Evolutionary conservation across 2,329 filamentous ascomycete genomes (phyloP).

Genomic region (Endoconidiophora laricicola): DNA sequence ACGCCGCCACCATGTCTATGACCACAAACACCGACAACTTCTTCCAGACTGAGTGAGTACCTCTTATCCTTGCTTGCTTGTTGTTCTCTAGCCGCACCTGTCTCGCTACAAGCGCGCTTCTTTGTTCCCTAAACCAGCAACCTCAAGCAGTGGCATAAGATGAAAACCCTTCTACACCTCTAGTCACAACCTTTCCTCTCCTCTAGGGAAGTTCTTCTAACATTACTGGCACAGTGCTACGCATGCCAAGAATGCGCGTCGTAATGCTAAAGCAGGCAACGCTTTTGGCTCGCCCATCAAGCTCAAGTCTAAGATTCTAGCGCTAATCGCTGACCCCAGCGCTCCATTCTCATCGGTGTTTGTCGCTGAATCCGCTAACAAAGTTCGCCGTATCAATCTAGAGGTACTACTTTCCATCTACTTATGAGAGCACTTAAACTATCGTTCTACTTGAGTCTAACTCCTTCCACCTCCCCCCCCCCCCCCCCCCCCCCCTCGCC

Average conservation of each 20-base stretch:
- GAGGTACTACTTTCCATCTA: constrained; percentile 37
- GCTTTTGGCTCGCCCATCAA: constrained; percentile 65
- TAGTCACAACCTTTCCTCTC: background rate
- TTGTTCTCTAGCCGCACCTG: background rate
- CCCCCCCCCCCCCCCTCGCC: background rate
- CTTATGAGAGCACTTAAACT: no score
- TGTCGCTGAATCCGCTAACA: constrained; percentile 76
- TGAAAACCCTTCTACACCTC: background rate
- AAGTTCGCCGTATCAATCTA: constrained; percentile 54
- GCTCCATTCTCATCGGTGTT: constrained; percentile 45
- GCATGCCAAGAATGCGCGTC: constrained; percentile 36
- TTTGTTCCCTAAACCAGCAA: background rate
- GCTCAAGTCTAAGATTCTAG: constrained; percentile 74
- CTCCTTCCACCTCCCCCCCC: background rate
- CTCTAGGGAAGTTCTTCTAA: background rate
- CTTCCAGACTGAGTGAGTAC: constrained; percentile 74
- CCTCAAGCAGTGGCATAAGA: background rate
- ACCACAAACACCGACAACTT: constrained; percentile 65
- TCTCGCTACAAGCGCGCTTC: background rate
- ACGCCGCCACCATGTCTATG: constrained; percentile 10
- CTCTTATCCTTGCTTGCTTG: background rate
- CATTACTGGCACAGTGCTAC: constrained; percentile 26
- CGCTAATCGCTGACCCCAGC: constrained; percentile 49
- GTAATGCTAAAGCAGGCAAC: constrained; percentile 56
- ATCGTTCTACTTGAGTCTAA: background rate